Base-by-base conservation (phyloP, 2,329 filamentous ascomycete genomes). In the Aspergillus thermomutatus region DNA sequence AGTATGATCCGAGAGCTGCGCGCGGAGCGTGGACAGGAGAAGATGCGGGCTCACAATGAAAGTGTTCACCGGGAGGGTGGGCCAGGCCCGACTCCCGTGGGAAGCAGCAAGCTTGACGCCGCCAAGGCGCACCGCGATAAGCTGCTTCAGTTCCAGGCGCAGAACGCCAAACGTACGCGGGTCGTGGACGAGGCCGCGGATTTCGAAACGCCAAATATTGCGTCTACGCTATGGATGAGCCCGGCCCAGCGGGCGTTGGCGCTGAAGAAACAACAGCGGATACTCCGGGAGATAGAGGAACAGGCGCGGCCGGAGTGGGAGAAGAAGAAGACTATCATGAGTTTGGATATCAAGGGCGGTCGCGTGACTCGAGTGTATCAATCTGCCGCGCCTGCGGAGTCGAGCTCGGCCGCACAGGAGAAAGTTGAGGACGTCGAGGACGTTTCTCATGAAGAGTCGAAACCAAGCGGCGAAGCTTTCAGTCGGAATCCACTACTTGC, bases 161-260 rank as follows among this genome's bases (percentile, higher is more conserved):
- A 96, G 66, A 96, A 96, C 63, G 91, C 91, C 0, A 84, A 84
- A 57, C 82, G 92, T 46, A 97, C 92, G 1, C 90, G 87, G 17
- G 88, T 97, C 17, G 85, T 91, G 40, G 92, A 97, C 66, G 92
- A 96, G 75, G 92, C 91, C 0, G 85, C 87, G 1, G 87, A 90
- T 67, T 88, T 85, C 61, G 87, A 90, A 63, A 84, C 84, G 0
- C 84, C 86, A 0, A 76, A 74, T 53, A 75, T 78, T 31, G 84
- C 86, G 5, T 80, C 83, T 4, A 91, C 84, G 64, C 88, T 94
- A 77, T 96, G 92, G 92, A 89, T 91, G 50, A 91, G 80, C 17
- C 91, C 92, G 0, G 87, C 90, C 61, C 91, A 96, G 72, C 83
- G 92, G 45, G 92, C 92, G 0, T 80, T 87, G 62, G 91, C 94